A percentile compares a stretch with the other conserved stretches of the same genome.
Evolutionary conservation across 306 rosid genomes (phyloP).

Genomic region (Sesbania bispinosa): DNA sequence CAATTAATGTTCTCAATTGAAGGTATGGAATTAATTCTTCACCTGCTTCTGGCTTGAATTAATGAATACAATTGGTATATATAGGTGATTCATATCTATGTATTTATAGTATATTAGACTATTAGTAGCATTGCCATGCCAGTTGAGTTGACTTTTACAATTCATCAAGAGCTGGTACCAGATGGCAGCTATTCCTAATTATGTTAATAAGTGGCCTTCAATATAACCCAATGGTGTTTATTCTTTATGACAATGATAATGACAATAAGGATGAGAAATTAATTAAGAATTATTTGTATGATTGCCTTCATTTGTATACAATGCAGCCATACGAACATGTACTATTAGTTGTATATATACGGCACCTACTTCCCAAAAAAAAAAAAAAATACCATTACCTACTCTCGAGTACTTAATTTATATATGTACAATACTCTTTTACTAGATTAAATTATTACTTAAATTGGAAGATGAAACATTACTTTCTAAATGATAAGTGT

Average conservation of each 20-base stretch:
- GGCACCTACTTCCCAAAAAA: too few species aligned
- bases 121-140: neutral
- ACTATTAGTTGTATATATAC: neutral
- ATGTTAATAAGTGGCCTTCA: too few species aligned
- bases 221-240: too few species aligned
- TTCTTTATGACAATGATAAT: too few species aligned
- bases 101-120: too few species aligned
- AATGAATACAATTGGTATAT: neutral
- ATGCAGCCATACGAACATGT: neutral
- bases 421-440: too few species aligned
- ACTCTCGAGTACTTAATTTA: neutral
- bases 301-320: neutral
- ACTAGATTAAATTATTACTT: neutral
- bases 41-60: conserved; percentile 14
- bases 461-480: neutral
- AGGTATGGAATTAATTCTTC: conserved; percentile 6
- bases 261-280: neutral
- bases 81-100: neutral
- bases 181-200: neutral
- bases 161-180: too few species aligned
- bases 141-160: conserved; percentile 27
- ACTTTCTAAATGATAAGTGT: neutral
- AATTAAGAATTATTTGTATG: neutral
- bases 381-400: neutral
- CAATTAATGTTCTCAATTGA: neutral